Evolutionary conservation across 306 rosid species (phyloP).

Genomic region (Medicago arabica): DNA sequence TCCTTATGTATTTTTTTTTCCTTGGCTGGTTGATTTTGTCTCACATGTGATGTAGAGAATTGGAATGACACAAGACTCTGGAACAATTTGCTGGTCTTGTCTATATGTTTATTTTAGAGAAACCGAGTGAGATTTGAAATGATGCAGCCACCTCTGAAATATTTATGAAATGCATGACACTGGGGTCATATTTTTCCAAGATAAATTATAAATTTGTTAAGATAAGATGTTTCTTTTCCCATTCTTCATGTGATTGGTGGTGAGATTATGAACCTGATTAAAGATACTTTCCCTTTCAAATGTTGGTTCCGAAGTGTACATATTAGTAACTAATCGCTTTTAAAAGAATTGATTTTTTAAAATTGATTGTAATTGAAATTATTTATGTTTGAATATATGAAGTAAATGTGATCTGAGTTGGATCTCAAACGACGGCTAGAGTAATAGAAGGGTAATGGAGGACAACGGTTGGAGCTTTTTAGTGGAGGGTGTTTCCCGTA

Average conservation of each 20-base stretch:
- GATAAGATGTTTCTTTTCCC: not conserved
- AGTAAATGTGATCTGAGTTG: no score
- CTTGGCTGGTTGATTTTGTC: not conserved
- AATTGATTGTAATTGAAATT: not conserved
- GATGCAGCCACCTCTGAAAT: not conserved
- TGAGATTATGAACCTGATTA: not conserved
- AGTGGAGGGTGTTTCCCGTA: no score
- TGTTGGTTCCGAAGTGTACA: not conserved
- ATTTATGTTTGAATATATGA: not conserved
- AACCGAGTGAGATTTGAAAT: not conserved
- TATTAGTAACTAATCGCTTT: not conserved
- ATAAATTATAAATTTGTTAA: not conserved
- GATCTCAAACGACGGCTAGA: no score
- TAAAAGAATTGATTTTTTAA: not conserved
- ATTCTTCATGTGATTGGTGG: conserved; percentile 9
- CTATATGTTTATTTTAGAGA: not conserved
- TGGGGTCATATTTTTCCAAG: not conserved
- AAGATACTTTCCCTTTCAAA: conserved; percentile 14
- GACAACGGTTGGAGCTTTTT: no score
- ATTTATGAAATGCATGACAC: conserved; percentile 11
- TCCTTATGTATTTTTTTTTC: not conserved
- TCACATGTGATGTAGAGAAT: conserved; percentile 7
- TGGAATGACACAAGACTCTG: conserved; percentile 2
- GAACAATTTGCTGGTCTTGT: conserved; percentile 17
- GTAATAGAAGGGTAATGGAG: no score